These are phyloP conservation scores for Chenopodium berlandieri DNA, from an alignment of 148 eudicot genomes.

Conservation along the genomic window DNA sequence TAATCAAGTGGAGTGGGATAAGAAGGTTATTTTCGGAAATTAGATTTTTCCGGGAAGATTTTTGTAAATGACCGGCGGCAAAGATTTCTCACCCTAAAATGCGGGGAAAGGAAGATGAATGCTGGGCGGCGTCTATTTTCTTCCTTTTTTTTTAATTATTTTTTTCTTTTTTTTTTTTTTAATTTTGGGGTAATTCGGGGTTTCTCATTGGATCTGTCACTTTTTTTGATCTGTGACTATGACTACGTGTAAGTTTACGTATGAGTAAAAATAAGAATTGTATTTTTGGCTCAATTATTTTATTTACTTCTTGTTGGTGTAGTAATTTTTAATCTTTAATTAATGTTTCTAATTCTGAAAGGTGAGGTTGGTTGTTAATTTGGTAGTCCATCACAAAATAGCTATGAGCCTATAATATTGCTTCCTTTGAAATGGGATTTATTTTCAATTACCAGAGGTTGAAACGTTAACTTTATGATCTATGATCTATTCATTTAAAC, in stretches of 20 bases:
- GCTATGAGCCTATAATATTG: too few species aligned
- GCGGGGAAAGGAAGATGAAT: constrained; percentile 59
- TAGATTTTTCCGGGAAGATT: constrained; percentile 29
- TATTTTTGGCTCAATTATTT: neutral
- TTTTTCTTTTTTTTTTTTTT: neutral
- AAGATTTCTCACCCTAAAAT: constrained; percentile 48
- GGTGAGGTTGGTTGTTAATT: neutral
- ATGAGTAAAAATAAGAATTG: constrained; percentile 7
- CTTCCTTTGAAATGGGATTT: too few species aligned
- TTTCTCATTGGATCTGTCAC: constrained; percentile 14
- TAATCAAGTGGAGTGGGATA: neutral
- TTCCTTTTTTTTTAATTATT: neutral
- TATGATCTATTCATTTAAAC: too few species aligned
- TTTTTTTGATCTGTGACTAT: constrained; percentile 28
- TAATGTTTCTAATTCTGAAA: too few species aligned
- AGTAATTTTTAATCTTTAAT: too few species aligned
- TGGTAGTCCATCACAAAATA: neutral
- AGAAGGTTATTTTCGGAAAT: constrained; percentile 23
- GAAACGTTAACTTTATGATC: neutral
- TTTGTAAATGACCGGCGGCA: constrained; percentile 47
- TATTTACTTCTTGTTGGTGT: neutral
- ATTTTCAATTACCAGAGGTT: neutral
- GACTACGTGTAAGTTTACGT: constrained; percentile 12
- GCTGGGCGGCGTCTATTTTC: constrained; percentile 42
- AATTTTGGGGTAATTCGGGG: neutral